phyloP scores from a whole-genome alignment of 768 basidiomycete genomes.

The Boletellus emodensis region DNA sequence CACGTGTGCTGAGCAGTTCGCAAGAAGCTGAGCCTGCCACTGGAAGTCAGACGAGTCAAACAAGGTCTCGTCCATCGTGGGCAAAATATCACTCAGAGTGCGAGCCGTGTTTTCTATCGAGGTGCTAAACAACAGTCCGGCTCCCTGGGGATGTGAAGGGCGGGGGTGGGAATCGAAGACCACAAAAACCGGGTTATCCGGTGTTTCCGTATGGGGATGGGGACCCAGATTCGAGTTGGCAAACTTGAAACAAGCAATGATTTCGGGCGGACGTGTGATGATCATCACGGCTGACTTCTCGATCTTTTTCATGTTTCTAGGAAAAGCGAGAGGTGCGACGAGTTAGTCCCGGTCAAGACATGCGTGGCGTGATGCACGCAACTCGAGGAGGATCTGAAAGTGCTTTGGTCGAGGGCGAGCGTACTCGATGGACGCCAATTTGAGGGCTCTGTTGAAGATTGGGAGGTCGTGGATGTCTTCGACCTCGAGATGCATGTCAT shows the following conservation, averaged over 20 bases:
- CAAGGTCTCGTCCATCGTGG: slow-evolving; percentile 41
- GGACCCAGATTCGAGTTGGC: slow-evolving; percentile 1
- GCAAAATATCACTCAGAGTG: slow-evolving; percentile 46
- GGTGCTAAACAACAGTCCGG: slow-evolving; percentile 53
- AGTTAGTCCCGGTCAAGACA: not conserved
- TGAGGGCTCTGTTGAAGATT: slow-evolving; percentile 43
- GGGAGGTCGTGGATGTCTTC: slow-evolving; percentile 50
- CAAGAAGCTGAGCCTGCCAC: slow-evolving; percentile 65
- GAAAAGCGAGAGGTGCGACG: not conserved
- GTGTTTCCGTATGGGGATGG: not conserved
- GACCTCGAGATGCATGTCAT: slow-evolving; percentile 50
- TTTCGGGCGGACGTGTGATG: slow-evolving; percentile 71
- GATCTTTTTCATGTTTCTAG: slow-evolving; percentile 23
- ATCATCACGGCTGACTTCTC: slow-evolving; percentile 37
- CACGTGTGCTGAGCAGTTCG: slow-evolving; percentile 56
- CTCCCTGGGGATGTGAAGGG: slow-evolving; percentile 53
- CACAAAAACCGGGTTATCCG: slow-evolving; percentile 40
- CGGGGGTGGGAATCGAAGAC: slow-evolving; percentile 70
- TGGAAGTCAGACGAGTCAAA: slow-evolving; percentile 42
- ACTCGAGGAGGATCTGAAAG: slow-evolving; percentile 34
- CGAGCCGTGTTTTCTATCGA: slow-evolving; percentile 41
- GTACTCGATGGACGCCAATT: slow-evolving; percentile 33
- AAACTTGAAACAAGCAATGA: slow-evolving; percentile 49
- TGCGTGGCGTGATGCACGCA: slow-evolving; percentile 3
- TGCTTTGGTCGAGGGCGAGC: slow-evolving; percentile 34